Base-by-base conservation (phyloP, 805 yeast genomes). In the Wickerhamomyces hampshirensis region DNA sequence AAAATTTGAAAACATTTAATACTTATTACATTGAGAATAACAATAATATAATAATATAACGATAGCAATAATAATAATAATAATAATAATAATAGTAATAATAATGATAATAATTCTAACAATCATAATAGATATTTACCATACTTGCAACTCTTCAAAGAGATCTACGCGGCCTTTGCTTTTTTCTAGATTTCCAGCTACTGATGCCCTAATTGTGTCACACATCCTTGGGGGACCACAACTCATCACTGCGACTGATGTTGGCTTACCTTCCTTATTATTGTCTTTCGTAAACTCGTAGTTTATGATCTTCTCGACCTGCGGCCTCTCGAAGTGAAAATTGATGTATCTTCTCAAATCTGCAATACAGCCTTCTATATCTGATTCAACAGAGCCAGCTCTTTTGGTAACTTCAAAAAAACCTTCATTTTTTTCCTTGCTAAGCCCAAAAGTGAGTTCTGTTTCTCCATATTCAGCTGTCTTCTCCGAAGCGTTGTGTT, bases 71-170 rank as follows among this genome's bases (percentile, higher is more conserved):
- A n/a, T n/a, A n/a, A n/a, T 21, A 21, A 21, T 21, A 21, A 21
- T 21, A 21, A 21, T 21, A 8, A 21, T 8, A 21, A 21, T 21
- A n/a, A 21, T 21, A 21, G 11, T 21, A 21, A 8, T 8, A 8
- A 21, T 21, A 21, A 21, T 21, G 11, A 21, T 8, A 21, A 11
- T 21, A 7, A 21, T 11, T 21, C 10, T 7, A 21, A 8, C 10
- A 21, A 21, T 21, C 24, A 8, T 21, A 8, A 11, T 21, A 21
- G 10, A 8, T 5, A 14, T 23, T 42, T 30, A 78, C 94, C 95
- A 84, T 11, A 71, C 66, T 60, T 82, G 87, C 33, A 81, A 68
- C 51, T 83, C 89, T 54, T 86, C 95, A 51, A 67, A 79, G 50
- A 78, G 78, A 42, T 81, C 89, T 14, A 84, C 71, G 30, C 84